Evolutionary conservation across 768 basidiomycete genomes (phyloP), one percentile per base, ranked within the genome.

Genomic region (Nevesoporus exiguus): DNA sequence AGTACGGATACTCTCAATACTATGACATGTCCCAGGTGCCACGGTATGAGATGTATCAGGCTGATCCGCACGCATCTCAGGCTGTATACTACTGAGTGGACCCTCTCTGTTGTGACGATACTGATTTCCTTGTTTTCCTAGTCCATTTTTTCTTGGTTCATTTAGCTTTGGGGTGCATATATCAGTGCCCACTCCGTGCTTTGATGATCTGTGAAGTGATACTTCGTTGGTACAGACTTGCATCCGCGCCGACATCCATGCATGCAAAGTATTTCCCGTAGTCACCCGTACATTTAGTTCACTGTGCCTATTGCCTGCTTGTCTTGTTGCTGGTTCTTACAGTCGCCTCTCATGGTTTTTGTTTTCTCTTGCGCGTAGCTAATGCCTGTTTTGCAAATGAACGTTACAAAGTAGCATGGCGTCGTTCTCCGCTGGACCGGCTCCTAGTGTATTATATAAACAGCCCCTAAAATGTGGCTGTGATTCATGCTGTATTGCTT

Each of bases 31-130:
- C 83, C 41, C 84, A 84, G 60, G 69, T 74, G 58, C 78, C 80
- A 67, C 80, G 80, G 61, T 88, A 87, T 71, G 86, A 86, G 59
- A 76, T 80, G 78, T 87, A 86, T 71, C 74, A 78, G 51, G 67
- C 77, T 65, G 80, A 83, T 61, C 78, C 71, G 31, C 69, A 75
- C 52, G 58, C 73, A 45, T 75, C 80, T 67, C 77, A 78, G 58
- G 72, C 77, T 59, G 79, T 78, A 61, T 87, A 86, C 72, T 88
- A 86, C 71, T 85, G 77, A 77, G 42, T 5, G 52, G 29, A 61
- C 59, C 15, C 41, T 52, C 47, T 52, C 34, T 24, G 47, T 45
- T 39, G 37, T 52, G 40, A 44, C 54, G 46, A 36, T 46, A 45
- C 58, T 49, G 43, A 43, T 56, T 51, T 45, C 15, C 27, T 22